Conservation (phyloP, 169 alveolate genomes). For the Fabrea salina region DNA sequence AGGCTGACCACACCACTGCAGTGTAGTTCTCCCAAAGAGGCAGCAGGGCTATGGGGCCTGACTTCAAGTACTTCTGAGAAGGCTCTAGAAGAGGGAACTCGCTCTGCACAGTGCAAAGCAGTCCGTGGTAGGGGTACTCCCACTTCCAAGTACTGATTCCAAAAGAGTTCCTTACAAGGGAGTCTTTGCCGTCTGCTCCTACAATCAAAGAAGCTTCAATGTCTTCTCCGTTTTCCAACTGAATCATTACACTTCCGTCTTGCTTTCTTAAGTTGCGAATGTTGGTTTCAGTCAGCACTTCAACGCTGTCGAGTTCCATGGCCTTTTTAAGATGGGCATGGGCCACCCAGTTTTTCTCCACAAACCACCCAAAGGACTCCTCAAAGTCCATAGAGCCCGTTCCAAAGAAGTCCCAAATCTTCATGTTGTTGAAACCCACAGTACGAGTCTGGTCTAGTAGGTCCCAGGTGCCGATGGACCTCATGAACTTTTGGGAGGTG, state of each 20-base stretch:
- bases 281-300: conserved; percentile 21
- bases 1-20: conserved; percentile 45
- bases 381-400: background rate
- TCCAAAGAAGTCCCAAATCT: conserved; percentile 3
- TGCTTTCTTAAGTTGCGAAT: conserved; percentile 15
- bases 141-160: conserved; percentile 27
- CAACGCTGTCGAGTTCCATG: background rate
- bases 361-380: conserved; percentile 37
- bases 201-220: conserved; percentile 35
- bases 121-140: conserved; percentile 35
- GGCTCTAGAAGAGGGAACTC: conserved; percentile 25
- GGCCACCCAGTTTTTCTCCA: conserved; percentile 41
- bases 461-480: conserved; percentile 39
- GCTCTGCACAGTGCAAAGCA: conserved; percentile 36
- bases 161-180: conserved; percentile 32
- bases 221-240: conserved; percentile 41
- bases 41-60: conserved; percentile 51
- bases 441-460: background rate
- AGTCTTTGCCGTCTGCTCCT: conserved; percentile 51
- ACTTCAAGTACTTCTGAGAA: conserved; percentile 36
- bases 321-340: conserved; percentile 30
- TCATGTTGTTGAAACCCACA: background rate
- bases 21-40: conserved; percentile 47
- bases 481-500: conserved; percentile 31
- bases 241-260: conserved; percentile 9